Evolutionary conservation across 2,329 filamentous ascomycete genomes (phyloP).

Genomic region (Colletotrichum plurivorum): DNA sequence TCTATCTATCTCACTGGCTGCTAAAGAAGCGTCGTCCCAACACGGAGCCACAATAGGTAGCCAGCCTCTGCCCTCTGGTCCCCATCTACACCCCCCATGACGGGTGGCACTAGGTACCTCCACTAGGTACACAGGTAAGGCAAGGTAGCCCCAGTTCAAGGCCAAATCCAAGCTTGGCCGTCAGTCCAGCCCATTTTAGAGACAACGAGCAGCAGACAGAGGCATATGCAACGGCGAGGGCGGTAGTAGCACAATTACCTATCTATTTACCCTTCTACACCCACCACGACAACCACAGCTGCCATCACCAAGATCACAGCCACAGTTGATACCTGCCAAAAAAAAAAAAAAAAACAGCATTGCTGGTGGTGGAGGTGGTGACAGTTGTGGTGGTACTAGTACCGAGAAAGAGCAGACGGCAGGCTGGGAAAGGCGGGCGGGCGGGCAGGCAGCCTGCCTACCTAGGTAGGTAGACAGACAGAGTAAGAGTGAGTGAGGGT

Average conservation of each 20-base stretch:
- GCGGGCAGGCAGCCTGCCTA: background rate
- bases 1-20: conserved; percentile 12
- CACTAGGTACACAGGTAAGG: too few relatives aligned
- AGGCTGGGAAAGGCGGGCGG: conserved; percentile 26
- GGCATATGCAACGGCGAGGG: conserved; percentile 13
- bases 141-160: conserved; percentile 14
- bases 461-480: too few relatives aligned
- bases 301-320: too few relatives aligned
- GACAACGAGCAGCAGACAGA: conserved; percentile 36
- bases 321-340: too few relatives aligned
- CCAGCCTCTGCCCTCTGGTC: conserved; percentile 39
- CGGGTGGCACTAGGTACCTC: background rate
- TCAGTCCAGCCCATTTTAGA: conserved; percentile 31
- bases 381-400: background rate
- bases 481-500: background rate
- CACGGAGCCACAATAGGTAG: conserved; percentile 37
- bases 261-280: too few relatives aligned
- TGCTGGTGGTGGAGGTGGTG: too few relatives aligned
- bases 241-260: background rate
- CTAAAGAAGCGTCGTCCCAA: conserved; percentile 41
- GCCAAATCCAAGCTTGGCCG: conserved; percentile 9
- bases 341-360: too few relatives aligned
- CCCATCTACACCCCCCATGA: conserved; percentile 25
- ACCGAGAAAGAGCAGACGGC: conserved; percentile 19
- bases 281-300: too few relatives aligned